Conservation (phyloP, 2,329 filamentous ascomycete genomes). For the Cadophora malorum region DNA sequence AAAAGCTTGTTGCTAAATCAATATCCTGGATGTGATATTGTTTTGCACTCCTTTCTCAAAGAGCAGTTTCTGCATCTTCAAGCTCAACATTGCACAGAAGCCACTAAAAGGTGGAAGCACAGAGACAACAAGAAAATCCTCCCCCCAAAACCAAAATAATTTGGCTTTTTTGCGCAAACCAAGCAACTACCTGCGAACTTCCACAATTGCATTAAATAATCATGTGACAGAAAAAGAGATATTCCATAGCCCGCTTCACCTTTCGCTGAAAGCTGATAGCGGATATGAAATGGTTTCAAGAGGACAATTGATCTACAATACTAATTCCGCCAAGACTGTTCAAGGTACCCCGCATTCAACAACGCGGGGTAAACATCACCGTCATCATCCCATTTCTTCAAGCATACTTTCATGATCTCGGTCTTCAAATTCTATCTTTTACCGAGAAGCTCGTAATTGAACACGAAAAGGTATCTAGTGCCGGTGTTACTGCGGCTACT, state of each 20-base stretch:
- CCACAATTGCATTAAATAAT: background rate
- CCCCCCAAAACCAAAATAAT: too few relatives aligned
- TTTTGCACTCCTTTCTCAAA: too few relatives aligned
- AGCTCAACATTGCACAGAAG: too few relatives aligned
- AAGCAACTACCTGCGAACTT: too few relatives aligned
- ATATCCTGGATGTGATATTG: background rate
- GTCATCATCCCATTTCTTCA: background rate
- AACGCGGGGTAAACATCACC: conserved; percentile 3
- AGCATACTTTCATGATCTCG: background rate
- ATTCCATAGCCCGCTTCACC: background rate
- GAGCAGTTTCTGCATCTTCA: too few relatives aligned
- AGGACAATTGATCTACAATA: background rate
- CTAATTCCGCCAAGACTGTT: background rate
- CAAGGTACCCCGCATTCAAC: background rate
- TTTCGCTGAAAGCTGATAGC: background rate
- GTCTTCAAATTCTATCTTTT: background rate
- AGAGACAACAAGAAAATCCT: too few relatives aligned
- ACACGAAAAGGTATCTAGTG: background rate
- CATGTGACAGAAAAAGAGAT: background rate
- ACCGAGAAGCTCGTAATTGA: background rate
- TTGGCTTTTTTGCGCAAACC: too few relatives aligned
- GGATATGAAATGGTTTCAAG: background rate
- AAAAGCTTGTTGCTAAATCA: background rate
- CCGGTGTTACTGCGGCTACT: conserved; percentile 6
- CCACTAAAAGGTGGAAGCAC: too few relatives aligned